phyloP scores from a whole-genome alignment of 139 green algal genomes.

The Chlorella sp. region DNA sequence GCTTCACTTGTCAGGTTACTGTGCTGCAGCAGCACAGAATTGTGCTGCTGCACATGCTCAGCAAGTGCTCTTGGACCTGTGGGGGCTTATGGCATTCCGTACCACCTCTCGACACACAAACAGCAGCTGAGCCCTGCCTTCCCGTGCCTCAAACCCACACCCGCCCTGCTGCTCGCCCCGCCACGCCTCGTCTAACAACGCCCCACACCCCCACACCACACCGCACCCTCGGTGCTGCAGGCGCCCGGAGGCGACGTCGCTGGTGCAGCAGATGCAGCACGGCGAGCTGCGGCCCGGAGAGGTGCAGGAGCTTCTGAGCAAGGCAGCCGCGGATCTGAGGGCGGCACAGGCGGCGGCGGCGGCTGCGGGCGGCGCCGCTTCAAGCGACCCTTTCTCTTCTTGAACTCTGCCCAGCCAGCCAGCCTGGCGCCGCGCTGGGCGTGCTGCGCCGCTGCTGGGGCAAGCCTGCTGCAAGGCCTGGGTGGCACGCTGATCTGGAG shows the following conservation, averaged over 20 bases:
- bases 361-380: conserved; percentile 40
- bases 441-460: too few species aligned
- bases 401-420: not conserved
- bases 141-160: too few species aligned
- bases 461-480: too few species aligned
- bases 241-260: conserved; percentile 85
- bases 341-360: conserved; percentile 68
- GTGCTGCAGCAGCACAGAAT: too few species aligned
- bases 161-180: not conserved
- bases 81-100: too few species aligned
- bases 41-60: too few species aligned
- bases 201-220: not conserved
- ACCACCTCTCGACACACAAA: too few species aligned
- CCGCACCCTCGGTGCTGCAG: not conserved
- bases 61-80: too few species aligned
- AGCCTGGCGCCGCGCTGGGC: not conserved
- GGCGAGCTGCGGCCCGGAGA: conserved; percentile 79
- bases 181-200: not conserved
- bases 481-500: too few species aligned
- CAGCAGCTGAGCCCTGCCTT: too few species aligned
- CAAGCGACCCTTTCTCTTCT: too few species aligned
- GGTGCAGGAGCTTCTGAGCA: conserved; percentile 40
- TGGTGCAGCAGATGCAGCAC: conserved; percentile 96
- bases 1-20: not conserved
- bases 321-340: conserved; percentile 12